A percentile compares a stretch with the other conserved stretches of the same genome.
These are phyloP conservation scores for Boletus huronensis DNA, from an alignment of 768 basidiomycete genomes.

Conservation along the genomic window DNA sequence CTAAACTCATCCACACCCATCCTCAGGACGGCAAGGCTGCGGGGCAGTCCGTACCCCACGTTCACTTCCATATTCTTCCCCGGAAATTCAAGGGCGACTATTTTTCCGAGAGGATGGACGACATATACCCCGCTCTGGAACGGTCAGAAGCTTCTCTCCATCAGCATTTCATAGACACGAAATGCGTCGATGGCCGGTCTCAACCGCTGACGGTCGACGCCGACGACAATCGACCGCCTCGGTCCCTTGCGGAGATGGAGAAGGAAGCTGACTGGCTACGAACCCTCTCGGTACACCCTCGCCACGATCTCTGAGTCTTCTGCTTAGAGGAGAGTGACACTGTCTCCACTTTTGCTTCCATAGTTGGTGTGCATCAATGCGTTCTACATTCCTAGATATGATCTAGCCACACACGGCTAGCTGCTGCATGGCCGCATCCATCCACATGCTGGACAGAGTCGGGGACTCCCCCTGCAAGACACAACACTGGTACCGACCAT, in stretches of 20 bases:
- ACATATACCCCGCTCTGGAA: slow-evolving; percentile 80
- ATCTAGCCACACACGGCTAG: slow-evolving; percentile 35
- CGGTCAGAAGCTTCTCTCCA: slow-evolving; percentile 51
- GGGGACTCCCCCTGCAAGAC: slow-evolving; percentile 35
- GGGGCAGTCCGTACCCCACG: slow-evolving; percentile 70
- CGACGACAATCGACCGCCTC: slow-evolving; percentile 62
- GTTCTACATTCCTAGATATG: slow-evolving; percentile 18
- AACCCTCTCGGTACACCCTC: slow-evolving; percentile 42
- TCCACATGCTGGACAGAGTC: slow-evolving; percentile 29
- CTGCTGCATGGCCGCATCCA: slow-evolving; percentile 38
- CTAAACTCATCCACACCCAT: slow-evolving; percentile 1
- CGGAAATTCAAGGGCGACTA: slow-evolving; percentile 66
- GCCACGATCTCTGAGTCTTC: background rate
- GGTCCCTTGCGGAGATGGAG: slow-evolving; percentile 74
- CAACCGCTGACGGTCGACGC: slow-evolving; percentile 56
- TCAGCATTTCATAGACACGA: slow-evolving; percentile 31
- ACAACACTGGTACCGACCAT: slow-evolving; percentile 33
- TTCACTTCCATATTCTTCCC: slow-evolving; percentile 95
- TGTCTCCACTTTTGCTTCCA: background rate
- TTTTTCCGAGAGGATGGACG: slow-evolving; percentile 63
- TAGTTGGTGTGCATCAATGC: slow-evolving; percentile 4
- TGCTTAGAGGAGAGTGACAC: background rate
- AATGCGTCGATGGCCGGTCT: slow-evolving; percentile 22
- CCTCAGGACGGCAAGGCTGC: slow-evolving; percentile 81
- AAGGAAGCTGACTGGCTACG: slow-evolving; percentile 70